Base-by-base conservation (phyloP, 139 green algal species). In the Eudorina sp. region DNA sequence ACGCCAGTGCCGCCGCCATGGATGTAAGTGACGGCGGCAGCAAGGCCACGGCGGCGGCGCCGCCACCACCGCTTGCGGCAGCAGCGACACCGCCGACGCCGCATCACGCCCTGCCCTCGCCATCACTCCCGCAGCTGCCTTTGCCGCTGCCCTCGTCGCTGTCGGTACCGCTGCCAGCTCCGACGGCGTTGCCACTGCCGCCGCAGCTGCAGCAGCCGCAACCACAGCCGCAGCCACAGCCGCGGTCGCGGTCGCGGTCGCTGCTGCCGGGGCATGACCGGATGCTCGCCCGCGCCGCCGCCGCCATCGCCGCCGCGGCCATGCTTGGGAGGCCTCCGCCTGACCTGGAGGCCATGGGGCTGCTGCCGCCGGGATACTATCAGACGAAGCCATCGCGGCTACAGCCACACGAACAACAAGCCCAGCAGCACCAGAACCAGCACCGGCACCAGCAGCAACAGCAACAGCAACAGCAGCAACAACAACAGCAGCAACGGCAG, bases 301-400 rank as follows among this genome's bases (percentile, higher is more conserved):
- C 78, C 25, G 78, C 78, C 8, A 34, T 85, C 8, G 78, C 78
- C 14, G 78, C 78, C 11, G 78, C 78, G 4, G 78, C 78, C 58
- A 58, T n/a, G 19, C 55, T 85, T 0, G 38, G 78, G 38, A 55
- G 51, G 78, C 78, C 78, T 11, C 78, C 78, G 1, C 78, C 78
- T 2, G 78, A 85, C 78, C 55, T 85, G 13, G 55, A 53, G 25
- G 78, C 53, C 0, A 58, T 85, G 78, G 78, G 78, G 1, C 41
- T 85, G 29, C 55, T 85, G 4, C 78, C 78, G 14, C 40, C 78
- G 4, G 78, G 53, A 0, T 60, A 72, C 77, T 19, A 5, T 0
- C 38, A 73, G 18, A 3, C 9, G 38, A 13, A 25, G 31, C 38
- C 21, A 6, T 11, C 55, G 55, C 14, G 5, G 27, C 73, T 27